Evolutionary conservation across 352 stramenopile genomes (phyloP).

Genomic region (Pythium angustatum): DNA sequence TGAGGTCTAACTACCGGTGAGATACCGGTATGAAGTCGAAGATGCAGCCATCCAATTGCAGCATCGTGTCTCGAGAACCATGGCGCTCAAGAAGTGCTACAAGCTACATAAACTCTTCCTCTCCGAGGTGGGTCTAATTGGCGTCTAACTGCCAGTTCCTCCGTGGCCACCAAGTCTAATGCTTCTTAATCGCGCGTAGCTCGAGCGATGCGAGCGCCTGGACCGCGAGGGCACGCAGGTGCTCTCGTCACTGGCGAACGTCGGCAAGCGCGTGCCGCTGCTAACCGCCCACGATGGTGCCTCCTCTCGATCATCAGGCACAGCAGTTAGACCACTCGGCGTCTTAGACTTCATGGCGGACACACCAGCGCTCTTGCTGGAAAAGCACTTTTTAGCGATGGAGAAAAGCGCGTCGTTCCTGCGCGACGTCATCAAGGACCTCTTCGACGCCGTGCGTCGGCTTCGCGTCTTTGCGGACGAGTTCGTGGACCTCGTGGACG

Average conservation of each 20-base stretch:
- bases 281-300: conserved; percentile 26
- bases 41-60: conserved; percentile 1
- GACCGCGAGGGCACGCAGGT: conserved; percentile 67
- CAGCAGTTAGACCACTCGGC: conserved; percentile 32
- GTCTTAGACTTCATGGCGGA: conserved; percentile 46
- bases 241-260: conserved; percentile 68
- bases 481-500: conserved; percentile 36
- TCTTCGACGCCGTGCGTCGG: conserved; percentile 43
- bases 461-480: conserved; percentile 44
- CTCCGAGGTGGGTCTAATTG: conserved; percentile 39
- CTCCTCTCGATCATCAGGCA: too few relatives aligned
- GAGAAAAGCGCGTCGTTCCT: conserved; percentile 69
- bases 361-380: conserved; percentile 44
- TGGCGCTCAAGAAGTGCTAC: conserved; percentile 60
- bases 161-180: background rate
- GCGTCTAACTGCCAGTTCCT: background rate
- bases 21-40: conserved; percentile 5
- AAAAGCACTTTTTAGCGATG: conserved; percentile 67
- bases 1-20: conserved; percentile 13
- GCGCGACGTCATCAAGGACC: conserved; percentile 49
- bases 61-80: conserved; percentile 15
- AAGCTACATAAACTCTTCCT: conserved; percentile 73
- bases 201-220: conserved; percentile 46
- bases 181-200: background rate
- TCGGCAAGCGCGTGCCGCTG: conserved; percentile 55